A percentile compares a stretch with the other conserved stretches of the same genome.
These are phyloP conservation scores for Astrothelium subdiscretum DNA, from an alignment of 495 filamentous ascomycete genomes.

Conservation along the genomic window DNA sequence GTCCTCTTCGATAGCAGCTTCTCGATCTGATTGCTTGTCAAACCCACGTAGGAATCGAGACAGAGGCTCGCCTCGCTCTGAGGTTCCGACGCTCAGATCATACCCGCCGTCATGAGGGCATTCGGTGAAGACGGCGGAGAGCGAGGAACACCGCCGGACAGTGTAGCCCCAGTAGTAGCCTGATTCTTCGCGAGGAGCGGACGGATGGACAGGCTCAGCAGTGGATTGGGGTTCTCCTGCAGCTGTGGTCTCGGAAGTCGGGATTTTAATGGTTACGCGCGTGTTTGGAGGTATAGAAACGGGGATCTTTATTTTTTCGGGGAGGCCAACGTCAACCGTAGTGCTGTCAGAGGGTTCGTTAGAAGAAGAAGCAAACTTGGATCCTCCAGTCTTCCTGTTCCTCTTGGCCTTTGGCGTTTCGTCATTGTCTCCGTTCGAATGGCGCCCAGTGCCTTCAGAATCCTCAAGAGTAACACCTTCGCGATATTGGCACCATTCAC, in stretches of 20 bases:
- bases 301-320: constrained; percentile 38
- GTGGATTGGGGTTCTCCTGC: constrained; percentile 5
- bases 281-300: constrained; percentile 45
- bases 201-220: constrained; percentile 47
- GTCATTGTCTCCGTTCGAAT: constrained; percentile 3
- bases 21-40: not conserved
- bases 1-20: constrained; percentile 7
- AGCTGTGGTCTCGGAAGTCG: constrained; percentile 11
- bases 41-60: not conserved
- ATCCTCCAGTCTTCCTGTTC: constrained; percentile 11
- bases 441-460: not conserved
- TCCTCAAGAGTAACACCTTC: constrained; percentile 49
- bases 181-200: constrained; percentile 48
- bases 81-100: constrained; percentile 59
- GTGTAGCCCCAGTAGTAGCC: constrained; percentile 74
- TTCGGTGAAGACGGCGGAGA: constrained; percentile 54
- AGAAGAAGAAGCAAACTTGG: not conserved
- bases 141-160: constrained; percentile 43
- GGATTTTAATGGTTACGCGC: constrained; percentile 55
- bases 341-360: constrained; percentile 20
- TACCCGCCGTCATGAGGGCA: constrained; percentile 26
- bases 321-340: constrained; percentile 49
- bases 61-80: constrained; percentile 46
- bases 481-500: constrained; percentile 59
- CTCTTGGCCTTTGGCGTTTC: constrained; percentile 2